Evolutionary conservation across 1,284 basidiomycete genomes (phyloP).

Genomic region (Cryptococcus sp.): DNA sequence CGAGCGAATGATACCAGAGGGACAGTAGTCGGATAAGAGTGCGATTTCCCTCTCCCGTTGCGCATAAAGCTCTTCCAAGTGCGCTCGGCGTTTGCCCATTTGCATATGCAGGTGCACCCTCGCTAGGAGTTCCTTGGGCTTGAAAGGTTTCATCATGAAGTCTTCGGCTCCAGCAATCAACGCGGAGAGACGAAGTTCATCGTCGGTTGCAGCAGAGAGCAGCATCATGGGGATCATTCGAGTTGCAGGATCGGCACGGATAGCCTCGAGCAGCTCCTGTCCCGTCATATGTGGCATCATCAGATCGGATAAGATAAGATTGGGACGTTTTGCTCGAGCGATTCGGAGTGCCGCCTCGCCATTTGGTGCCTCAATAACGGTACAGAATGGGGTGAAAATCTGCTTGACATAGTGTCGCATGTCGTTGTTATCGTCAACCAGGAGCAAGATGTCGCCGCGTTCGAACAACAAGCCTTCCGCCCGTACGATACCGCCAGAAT

Average conservation of each 20-base stretch:
- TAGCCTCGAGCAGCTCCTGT: slow-evolving; percentile 32
- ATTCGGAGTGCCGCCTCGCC: slow-evolving; percentile 50
- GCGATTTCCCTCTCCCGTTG: slow-evolving; percentile 44
- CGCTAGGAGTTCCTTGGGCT: slow-evolving; percentile 54
- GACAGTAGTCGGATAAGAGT: slow-evolving; percentile 49
- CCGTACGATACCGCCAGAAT: slow-evolving; percentile 1
- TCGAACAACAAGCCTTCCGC: slow-evolving; percentile 37
- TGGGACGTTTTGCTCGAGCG: slow-evolving; percentile 26
- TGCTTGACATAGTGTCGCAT: slow-evolving; percentile 46
- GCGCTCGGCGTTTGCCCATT: slow-evolving; percentile 46
- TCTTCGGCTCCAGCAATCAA: slow-evolving; percentile 55
- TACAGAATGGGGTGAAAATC: slow-evolving; percentile 49
- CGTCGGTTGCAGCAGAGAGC: slow-evolving; percentile 35
- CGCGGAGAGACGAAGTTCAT: slow-evolving; percentile 41
- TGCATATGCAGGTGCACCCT: slow-evolving; percentile 51
- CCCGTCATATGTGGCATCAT: slow-evolving; percentile 51
- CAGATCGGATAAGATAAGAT: slow-evolving; percentile 44
- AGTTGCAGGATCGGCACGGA: slow-evolving; percentile 28
- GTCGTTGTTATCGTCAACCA: slow-evolving; percentile 46
- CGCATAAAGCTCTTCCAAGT: slow-evolving; percentile 41
- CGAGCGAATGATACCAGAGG: slow-evolving; percentile 42
- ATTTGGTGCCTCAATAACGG: slow-evolving; percentile 47
- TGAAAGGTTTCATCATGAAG: slow-evolving; percentile 50
- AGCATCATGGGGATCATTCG: slow-evolving; percentile 38
- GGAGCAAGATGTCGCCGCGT: slow-evolving; percentile 31